phyloP scores from a whole-genome alignment of 2,329 filamentous ascomycete genomes.

The Helminthosporium solani region DNA sequence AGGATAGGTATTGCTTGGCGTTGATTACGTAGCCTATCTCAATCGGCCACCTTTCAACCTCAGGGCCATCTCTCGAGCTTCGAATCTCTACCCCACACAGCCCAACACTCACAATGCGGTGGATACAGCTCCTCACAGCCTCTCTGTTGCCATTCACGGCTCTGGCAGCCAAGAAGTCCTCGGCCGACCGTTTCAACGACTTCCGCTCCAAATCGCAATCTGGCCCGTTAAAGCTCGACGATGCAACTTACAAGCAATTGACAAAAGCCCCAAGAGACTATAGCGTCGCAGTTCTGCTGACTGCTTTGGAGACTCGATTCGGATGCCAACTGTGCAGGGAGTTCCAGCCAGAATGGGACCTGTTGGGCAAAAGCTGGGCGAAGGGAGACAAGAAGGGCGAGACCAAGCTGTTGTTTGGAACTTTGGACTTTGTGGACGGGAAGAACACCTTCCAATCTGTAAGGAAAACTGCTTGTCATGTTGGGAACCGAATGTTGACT shows the following conservation, averaged over 20 bases:
- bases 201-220: constrained; percentile 69
- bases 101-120: constrained; percentile 61
- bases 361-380: constrained; percentile 82
- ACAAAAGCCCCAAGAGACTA: constrained; percentile 81
- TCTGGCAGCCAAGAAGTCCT: constrained; percentile 64
- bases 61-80: constrained; percentile 22
- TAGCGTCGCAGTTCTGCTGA: constrained; percentile 77
- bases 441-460: constrained; percentile 85
- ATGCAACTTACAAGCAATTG: constrained; percentile 71
- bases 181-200: constrained; percentile 65
- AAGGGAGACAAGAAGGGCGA: constrained; percentile 77
- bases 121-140: constrained; percentile 61
- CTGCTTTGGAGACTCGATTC: constrained; percentile 79
- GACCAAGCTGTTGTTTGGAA: constrained; percentile 74
- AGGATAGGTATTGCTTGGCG: constrained; percentile 16
- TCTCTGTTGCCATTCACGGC: constrained; percentile 62
- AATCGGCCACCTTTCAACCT: constrained; percentile 7
- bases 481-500: constrained; percentile 14
- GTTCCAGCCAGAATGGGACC: constrained; percentile 92
- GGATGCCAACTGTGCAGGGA: constrained; percentile 84
- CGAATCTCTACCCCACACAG: constrained; percentile 17
- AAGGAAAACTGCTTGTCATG: constrained; percentile 28
- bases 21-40: constrained; percentile 30
- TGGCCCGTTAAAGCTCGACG: constrained; percentile 74
- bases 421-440: constrained; percentile 84